Evolutionary conservation across 2,329 filamentous ascomycete genomes (phyloP), one percentile per base, ranked within the genome.

Genomic region (Diaporthe citriasiana): DNA sequence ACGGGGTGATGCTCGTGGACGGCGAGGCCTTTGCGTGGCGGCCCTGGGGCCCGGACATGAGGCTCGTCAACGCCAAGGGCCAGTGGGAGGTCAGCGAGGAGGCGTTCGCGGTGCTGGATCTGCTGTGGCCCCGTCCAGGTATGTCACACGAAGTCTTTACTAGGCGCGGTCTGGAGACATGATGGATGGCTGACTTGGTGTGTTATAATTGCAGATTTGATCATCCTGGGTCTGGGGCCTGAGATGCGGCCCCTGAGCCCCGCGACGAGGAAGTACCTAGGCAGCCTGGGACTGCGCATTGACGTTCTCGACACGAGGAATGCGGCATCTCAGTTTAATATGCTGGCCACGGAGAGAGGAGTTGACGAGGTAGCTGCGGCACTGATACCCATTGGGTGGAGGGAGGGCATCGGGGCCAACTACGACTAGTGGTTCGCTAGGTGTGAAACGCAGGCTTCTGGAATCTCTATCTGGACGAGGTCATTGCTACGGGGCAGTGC

Each of bases 261-360:
- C 0, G 88, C 91, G 78, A 94, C 94, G 56, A 91, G 93, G 78
- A 88, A 87, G 74, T 88, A 91, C 78, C 91, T 99, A 73, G 93
- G 92, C 76, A 89, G 90, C 40, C 83, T 98, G 55, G 97, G 97
- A 0, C 93, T 98, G 78, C 88, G 94, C 73, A 88, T 98, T 7
- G 97, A 99, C 80, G 89, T 98, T 4, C 89, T 96, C 80, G 97
- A 98, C 84, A 98, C 97, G 42, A 88, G 95, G 76, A 98, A 98
- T 83, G 97, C 97, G 12, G 94, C 96, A 1, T 93, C 95, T 45
- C 95, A 98, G 82, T 99, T 97, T 83, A 99, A 99, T 81, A 82
- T 99, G 79, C 85, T 99, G 71, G 96, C 95, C n/a, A 98, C 95
- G 25, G 97, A 99, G 85, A 88, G 97, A 69, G 96, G 97, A 1